Base-by-base conservation (phyloP, 306 rosid genomes). In the Castanea mollissima region DNA sequence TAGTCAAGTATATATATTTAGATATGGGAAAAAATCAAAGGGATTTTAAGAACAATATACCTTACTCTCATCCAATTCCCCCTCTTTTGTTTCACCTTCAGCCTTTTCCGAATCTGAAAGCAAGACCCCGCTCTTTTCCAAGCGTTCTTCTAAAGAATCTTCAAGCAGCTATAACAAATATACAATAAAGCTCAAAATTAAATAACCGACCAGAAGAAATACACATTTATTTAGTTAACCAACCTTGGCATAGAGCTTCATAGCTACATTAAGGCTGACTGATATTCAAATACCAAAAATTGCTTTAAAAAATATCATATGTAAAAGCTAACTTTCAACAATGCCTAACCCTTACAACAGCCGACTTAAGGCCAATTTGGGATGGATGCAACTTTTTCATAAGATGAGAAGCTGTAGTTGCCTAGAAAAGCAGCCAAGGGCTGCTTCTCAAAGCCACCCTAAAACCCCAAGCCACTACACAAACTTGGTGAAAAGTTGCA, bases 31-130 rank as follows among this genome's bases (percentile, higher is more conserved):
- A 74, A 27, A 58, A 62, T 69, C 16, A 75, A 15, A 74, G 71
- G 64, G 69, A 9, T 51, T 78, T 52, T 51, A 69, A 72, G 74
- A 74, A 73, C 51, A 74, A 14, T 19, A 65, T 80, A 96, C 99
- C 97, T 96, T 93, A 85, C 73, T 90, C 77, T 96, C 98, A 51
- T 93, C 98, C 73, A 79, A 76, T 31, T 93, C 99, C 68, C 88
- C 92, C 62, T 95, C 98, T 86, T 93, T 95, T 55, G 83, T 78
- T 84, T 93, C 98, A 52, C 96, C 99, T 16, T 95, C 99, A 3
- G 87, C 92, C 80, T 86, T 93, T 77, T 95, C 99, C 80, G 97
- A 85, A 87, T 96, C 98, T 41, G 92, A 90, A 85, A 89, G 82
- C 83, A 91, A 87, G 74, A 82, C 86, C 72, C 89, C 96, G 4